Evolutionary conservation across 2,329 filamentous ascomycete species (phyloP).

Genomic region (Aaosphaeria pasadenensis): DNA sequence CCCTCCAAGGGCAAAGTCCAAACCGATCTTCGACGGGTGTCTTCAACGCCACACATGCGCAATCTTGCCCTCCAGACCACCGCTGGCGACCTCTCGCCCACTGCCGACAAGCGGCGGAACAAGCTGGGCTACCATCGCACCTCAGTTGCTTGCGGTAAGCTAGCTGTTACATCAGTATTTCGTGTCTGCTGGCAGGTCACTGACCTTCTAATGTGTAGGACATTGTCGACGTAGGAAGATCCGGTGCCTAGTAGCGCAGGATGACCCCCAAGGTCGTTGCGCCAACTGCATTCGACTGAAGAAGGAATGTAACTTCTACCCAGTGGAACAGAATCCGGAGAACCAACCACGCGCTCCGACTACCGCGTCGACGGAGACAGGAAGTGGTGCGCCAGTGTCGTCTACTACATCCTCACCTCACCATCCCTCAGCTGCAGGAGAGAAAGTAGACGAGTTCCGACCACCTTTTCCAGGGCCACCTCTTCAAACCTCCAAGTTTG

Average conservation of each 20-base stretch:
- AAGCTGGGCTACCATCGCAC: constrained; percentile 95
- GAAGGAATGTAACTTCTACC: constrained; percentile 90
- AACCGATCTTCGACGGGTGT: constrained; percentile 40
- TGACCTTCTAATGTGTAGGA: constrained; percentile 51
- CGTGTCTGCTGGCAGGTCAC: constrained; percentile 2
- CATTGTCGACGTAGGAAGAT: constrained; percentile 94
- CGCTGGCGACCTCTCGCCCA: constrained; percentile 43
- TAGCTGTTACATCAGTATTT: neutral
- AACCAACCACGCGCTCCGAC: constrained; percentile 43
- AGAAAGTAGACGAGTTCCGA: constrained; percentile 31
- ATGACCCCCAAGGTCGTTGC: constrained; percentile 74
- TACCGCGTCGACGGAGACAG: constrained; percentile 44
- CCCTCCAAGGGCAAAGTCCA: constrained; percentile 39
- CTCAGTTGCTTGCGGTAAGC: constrained; percentile 92
- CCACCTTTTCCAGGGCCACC: constrained; percentile 18
- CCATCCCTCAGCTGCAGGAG: constrained; percentile 19
- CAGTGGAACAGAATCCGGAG: constrained; percentile 71
- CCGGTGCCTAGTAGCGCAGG: constrained; percentile 74
- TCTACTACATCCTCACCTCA: constrained; percentile 51
- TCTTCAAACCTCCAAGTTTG: constrained; percentile 18
- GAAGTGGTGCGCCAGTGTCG: constrained; percentile 40
- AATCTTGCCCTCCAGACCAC: constrained; percentile 35
- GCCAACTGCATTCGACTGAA: constrained; percentile 91
- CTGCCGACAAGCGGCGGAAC: constrained; percentile 71
- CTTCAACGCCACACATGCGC: constrained; percentile 49